A percentile compares a stretch with the other conserved stretches of the same genome.
phyloP scores from a whole-genome alignment of 2,329 filamentous ascomycete species.

The Aspergillus sp. region DNA sequence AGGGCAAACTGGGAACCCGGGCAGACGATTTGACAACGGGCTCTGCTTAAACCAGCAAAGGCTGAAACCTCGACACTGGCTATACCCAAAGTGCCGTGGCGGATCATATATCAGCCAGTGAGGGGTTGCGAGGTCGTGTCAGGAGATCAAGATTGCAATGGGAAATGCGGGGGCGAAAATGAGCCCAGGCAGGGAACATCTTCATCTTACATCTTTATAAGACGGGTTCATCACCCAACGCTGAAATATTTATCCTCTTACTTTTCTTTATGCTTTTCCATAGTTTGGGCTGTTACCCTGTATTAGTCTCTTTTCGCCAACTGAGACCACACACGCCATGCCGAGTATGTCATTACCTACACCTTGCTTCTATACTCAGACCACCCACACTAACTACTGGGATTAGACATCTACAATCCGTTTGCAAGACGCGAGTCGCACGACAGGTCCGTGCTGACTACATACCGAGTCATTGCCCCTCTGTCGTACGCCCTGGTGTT shows the following conservation, averaged over 20 bases:
- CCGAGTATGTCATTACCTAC: conserved; percentile 12
- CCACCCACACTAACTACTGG: background rate
- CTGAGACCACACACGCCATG: background rate
- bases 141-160: conserved; percentile 18
- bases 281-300: background rate
- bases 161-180: conserved; percentile 20
- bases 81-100: conserved; percentile 7
- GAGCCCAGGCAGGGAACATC: background rate
- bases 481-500: conserved; percentile 76
- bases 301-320: background rate
- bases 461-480: conserved; percentile 77
- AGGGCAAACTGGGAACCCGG: background rate
- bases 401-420: conserved; percentile 59
- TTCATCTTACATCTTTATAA: conserved; percentile 4
- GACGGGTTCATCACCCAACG: background rate
- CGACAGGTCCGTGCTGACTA: conserved; percentile 62
- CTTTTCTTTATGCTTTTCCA: background rate
- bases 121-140: conserved; percentile 15
- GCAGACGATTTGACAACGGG: background rate
- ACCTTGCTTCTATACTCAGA: no score
- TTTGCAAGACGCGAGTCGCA: conserved; percentile 74
- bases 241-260: background rate
- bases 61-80: conserved; percentile 2
- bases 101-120: conserved; percentile 17
- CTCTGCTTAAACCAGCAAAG: background rate